Evolutionary conservation across 2,329 filamentous ascomycete genomes (phyloP).

Genomic region (Trichophyton schoenleinii): DNA sequence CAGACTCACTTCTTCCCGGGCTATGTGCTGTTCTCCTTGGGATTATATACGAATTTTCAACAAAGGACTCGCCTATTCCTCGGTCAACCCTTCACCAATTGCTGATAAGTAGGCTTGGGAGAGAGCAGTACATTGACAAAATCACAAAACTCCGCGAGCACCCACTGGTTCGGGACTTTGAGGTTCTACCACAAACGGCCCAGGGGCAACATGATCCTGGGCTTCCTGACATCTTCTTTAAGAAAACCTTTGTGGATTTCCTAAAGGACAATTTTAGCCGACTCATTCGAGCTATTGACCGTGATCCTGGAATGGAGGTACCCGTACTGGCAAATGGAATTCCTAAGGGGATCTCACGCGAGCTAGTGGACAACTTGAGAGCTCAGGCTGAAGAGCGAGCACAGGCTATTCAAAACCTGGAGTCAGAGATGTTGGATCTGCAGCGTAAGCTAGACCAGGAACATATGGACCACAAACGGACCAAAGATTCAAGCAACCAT

Average conservation of each 20-base stretch:
- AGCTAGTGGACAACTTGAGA: slow-evolving; percentile 76
- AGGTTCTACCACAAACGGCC: slow-evolving; percentile 63
- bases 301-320: slow-evolving; percentile 78
- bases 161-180: slow-evolving; percentile 73
- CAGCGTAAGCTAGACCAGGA: slow-evolving; percentile 54
- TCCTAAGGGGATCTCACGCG: slow-evolving; percentile 83
- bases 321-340: slow-evolving; percentile 66
- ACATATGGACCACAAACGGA: slow-evolving; percentile 56
- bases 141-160: slow-evolving; percentile 66
- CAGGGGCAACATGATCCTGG: slow-evolving; percentile 40
- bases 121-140: slow-evolving; percentile 76
- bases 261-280: slow-evolving; percentile 93
- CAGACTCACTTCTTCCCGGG: slow-evolving; percentile 60
- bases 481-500: slow-evolving; percentile 45
- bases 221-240: slow-evolving; percentile 73
- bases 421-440: slow-evolving; percentile 42
- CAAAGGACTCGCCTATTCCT: slow-evolving; percentile 86
- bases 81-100: slow-evolving; percentile 69
- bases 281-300: slow-evolving; percentile 70
- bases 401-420: slow-evolving; percentile 44
- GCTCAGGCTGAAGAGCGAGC: slow-evolving; percentile 64
- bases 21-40: slow-evolving; percentile 75
- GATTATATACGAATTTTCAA: slow-evolving; percentile 91
- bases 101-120: slow-evolving; percentile 61
- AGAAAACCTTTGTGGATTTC: slow-evolving; percentile 78